phyloP scores from a whole-genome alignment of 129 eudicot genomes.

The Centrapalus pauciflorus region DNA sequence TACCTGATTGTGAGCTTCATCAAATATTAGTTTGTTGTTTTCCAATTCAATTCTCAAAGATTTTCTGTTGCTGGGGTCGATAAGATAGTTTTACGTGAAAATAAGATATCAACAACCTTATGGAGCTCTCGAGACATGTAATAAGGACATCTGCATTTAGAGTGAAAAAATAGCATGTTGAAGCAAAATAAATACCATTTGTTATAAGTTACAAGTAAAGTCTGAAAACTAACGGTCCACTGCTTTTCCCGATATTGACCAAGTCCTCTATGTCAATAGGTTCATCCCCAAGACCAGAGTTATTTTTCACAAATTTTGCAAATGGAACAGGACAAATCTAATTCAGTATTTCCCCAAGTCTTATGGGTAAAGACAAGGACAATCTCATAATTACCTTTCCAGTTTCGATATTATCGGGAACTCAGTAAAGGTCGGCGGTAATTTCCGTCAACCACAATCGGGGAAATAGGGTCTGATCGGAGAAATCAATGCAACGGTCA shows the following conservation, averaged over 20 bases:
- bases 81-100: constrained; percentile 77
- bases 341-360: not conserved
- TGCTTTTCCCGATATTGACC: constrained; percentile 61
- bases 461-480: too few species aligned
- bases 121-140: constrained; percentile 62
- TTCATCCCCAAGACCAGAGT: too few species aligned
- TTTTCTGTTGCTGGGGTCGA: constrained; percentile 49
- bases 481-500: too few species aligned
- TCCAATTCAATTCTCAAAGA: constrained; percentile 50
- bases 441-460: too few species aligned
- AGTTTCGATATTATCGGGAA: too few species aligned
- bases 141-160: too few species aligned
- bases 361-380: not conserved
- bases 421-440: too few species aligned
- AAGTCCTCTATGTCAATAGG: too few species aligned
- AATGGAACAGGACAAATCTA: not conserved
- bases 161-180: not conserved
- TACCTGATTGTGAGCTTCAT: constrained; percentile 83
- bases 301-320: too few species aligned
- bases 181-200: not conserved
- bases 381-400: too few species aligned
- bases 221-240: constrained; percentile 60
- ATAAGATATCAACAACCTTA: constrained; percentile 58
- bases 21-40: constrained; percentile 55
- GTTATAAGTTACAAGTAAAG: not conserved